Evolutionary conservation across 805 yeast species (phyloP), one percentile per base, ranked within the genome.

Genomic region (Wickerhamiella kurtzmanii): DNA sequence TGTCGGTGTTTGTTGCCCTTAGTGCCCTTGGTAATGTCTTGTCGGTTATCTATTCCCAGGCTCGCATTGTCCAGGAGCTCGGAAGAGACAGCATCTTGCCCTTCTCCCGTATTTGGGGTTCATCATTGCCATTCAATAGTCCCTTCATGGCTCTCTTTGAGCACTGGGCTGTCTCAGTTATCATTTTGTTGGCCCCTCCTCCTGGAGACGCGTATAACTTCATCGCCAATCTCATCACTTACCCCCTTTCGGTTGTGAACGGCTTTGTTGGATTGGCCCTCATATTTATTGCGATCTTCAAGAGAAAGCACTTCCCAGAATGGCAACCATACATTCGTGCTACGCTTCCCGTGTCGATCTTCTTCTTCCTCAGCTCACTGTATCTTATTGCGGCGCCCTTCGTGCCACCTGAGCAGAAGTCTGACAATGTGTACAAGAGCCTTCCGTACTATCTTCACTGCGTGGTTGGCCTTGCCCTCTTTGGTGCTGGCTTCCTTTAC

Each of bases 191-290:
- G 41, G 92, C 89, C 3, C 84, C 85, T 39, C 89, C 92, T 19
- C 82, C 88, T 22, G 94, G 92, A 48, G 92, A 83, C 60, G 94
- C 94, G 41, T 84, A 82, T 67, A 80, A 82, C 63, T 81, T 84
- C 61, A 76, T 84, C 54, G 61, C 82, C 63, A 83, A 84, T 64
- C 70, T 84, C 67, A 80, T 83, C 55, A 77, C 89, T 2, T 84
- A 84, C 62, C 89, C 94, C 44, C 73, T 80, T 66, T 80, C 83
- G 58, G 79, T 84, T 44, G 80, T 84, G 57, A 80, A 83, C 61
- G 66, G 79, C 28, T 69, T 70, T 41, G 76, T 84, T 38, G 79
- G 81, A n/a, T 56, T 71, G 45, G 94, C 84, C 17, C 66, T 80
- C 54, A 61, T 83, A 43, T 74, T 71, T 60, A 63, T 82, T 44